Evolutionary conservation across 805 yeast genomes (phyloP).

Genomic region (Wickerhamomyces pijperi): DNA sequence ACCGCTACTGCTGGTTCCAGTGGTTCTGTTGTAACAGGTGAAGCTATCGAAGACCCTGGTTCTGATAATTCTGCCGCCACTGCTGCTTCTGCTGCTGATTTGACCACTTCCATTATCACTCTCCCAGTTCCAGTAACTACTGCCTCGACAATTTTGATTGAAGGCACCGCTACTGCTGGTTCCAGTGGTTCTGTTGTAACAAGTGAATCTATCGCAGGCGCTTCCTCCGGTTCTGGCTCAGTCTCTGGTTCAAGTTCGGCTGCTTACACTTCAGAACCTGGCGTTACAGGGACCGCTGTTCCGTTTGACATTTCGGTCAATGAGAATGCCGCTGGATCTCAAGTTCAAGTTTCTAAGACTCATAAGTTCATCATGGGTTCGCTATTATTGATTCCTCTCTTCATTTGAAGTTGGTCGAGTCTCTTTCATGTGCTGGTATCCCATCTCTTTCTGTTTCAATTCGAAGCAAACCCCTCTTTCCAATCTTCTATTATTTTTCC

Average conservation of each 20-base stretch:
- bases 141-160: no score
- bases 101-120: no score
- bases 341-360: not conserved
- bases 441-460: not conserved
- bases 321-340: not conserved
- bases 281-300: not conserved
- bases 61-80: no score
- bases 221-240: not conserved
- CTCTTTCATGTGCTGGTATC: not conserved
- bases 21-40: no score
- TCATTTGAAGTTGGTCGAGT: slow-evolving; percentile 2
- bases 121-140: no score
- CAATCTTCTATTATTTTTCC: not conserved
- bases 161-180: no score
- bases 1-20: no score
- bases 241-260: not conserved
- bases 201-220: no score
- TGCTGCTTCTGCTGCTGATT: no score
- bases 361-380: not conserved
- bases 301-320: not conserved
- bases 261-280: not conserved
- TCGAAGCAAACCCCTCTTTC: not conserved
- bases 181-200: no score
- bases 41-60: no score
- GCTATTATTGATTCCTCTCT: not conserved